Evolutionary conservation across 352 stramenopile genomes (phyloP).

Genomic region (Phytophthora meadii): DNA sequence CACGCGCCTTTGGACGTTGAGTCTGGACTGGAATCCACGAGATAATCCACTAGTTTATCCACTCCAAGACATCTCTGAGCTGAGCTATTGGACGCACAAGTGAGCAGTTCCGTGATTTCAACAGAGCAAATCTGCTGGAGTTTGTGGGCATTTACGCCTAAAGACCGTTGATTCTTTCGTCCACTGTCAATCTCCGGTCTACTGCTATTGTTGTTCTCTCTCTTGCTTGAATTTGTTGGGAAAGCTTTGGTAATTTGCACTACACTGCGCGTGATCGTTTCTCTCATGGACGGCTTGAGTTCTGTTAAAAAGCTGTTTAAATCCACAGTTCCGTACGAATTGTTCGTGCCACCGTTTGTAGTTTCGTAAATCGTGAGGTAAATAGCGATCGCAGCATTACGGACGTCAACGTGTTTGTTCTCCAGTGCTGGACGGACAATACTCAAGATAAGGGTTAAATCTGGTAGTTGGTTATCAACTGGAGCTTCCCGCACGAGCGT

Average conservation of each 20-base stretch:
- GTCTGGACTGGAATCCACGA: conserved; percentile 40
- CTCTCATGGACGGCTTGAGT: conserved; percentile 71
- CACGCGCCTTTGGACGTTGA: conserved; percentile 63
- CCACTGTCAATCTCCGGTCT: conserved; percentile 61
- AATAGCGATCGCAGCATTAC: conserved; percentile 69
- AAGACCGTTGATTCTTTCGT: conserved; percentile 44
- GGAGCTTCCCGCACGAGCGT: conserved; percentile 58
- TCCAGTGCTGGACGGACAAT: conserved; percentile 67
- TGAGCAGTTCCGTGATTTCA: conserved; percentile 65
- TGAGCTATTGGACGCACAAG: conserved; percentile 37
- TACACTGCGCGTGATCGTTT: conserved; percentile 75
- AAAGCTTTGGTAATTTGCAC: conserved; percentile 69
- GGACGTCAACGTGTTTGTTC: conserved; percentile 87
- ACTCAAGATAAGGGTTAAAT: conserved; percentile 50
- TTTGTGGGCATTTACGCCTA: conserved; percentile 72
- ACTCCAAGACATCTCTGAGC: conserved; percentile 58
- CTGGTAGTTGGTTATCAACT: conserved; percentile 25
- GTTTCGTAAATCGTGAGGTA: conserved; percentile 80
- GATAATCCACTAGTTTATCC: conserved; percentile 59
- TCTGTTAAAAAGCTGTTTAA: conserved; percentile 70
- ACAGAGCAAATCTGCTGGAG: conserved; percentile 56
- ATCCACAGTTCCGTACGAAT: conserved; percentile 50
- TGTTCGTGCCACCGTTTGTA: conserved; percentile 52
- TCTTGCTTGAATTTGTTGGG: conserved; percentile 9
- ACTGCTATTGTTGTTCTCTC: conserved; percentile 25